Percentiles rank a stretch among this genome's conserved stretches.
Conservation (phyloP, 371 early-diverging fungal species). For the Astathelohania contejeani region DNA sequence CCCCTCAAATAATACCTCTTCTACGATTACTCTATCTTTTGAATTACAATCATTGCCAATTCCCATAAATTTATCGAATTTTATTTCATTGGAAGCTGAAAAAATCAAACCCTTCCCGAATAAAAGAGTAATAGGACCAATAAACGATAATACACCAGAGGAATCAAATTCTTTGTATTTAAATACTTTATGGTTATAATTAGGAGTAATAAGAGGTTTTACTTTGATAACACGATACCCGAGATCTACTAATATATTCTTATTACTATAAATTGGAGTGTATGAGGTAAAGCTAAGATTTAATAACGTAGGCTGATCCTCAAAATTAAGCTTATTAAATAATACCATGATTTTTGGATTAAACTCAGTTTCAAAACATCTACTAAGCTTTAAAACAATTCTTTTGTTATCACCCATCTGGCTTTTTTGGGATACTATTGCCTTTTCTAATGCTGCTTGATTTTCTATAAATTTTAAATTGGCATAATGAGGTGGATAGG, state of each 20-base stretch:
- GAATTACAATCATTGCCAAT: conserved; percentile 12
- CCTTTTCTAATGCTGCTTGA: conserved; percentile 15
- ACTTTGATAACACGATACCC: conserved; percentile 28
- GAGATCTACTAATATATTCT: conserved; percentile 24
- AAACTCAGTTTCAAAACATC: conserved; percentile 4
- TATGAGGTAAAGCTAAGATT: conserved; percentile 23
- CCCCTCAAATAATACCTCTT: conserved; percentile 37
- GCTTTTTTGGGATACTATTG: conserved; percentile 3
- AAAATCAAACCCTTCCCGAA: conserved; percentile 18
- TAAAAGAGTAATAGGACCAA: conserved; percentile 37
- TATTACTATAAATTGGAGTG: not conserved
- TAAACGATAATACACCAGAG: conserved; percentile 41
- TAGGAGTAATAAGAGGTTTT: conserved; percentile 12
- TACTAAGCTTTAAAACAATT: conserved; percentile 21
- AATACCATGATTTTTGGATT: conserved; percentile 16
- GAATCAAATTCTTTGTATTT: conserved; percentile 21
- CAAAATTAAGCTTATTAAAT: conserved; percentile 33
- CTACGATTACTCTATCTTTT: conserved; percentile 41
- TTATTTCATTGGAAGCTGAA: conserved; percentile 3
- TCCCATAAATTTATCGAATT: conserved; percentile 1
- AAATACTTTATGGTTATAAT: conserved; percentile 30
- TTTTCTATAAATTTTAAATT: conserved; percentile 41
- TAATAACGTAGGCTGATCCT: conserved; percentile 22
- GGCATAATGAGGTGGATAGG: conserved; percentile 34
- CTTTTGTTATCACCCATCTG: conserved; percentile 16